Evolutionary conservation across 768 basidiomycete species (phyloP).

Genomic region (Tricholoma matsutake): DNA sequence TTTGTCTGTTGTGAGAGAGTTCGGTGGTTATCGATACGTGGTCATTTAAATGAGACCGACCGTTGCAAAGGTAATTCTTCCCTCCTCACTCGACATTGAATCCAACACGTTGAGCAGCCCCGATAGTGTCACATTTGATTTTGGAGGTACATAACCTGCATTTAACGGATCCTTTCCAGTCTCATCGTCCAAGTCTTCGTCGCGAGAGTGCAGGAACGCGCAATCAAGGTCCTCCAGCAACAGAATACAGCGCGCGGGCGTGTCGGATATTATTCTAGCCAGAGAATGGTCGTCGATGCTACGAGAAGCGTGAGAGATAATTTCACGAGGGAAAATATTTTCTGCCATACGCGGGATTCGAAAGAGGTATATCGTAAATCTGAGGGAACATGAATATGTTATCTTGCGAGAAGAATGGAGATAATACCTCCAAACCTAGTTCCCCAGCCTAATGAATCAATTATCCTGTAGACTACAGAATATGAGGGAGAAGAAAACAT

Average conservation of each 20-base stretch:
- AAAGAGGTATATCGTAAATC: neutral
- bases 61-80: constrained; percentile 61
- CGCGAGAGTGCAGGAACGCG: constrained; percentile 49
- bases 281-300: constrained; percentile 51
- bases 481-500: constrained; percentile 8
- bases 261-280: constrained; percentile 39
- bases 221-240: constrained; percentile 63
- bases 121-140: constrained; percentile 46
- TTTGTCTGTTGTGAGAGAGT: constrained; percentile 39
- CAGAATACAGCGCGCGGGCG: constrained; percentile 51
- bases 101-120: constrained; percentile 59
- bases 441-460: constrained; percentile 45
- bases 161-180: neutral
- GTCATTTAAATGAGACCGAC: constrained; percentile 26
- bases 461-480: constrained; percentile 24
- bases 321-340: neutral
- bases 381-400: constrained; percentile 30
- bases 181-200: constrained; percentile 27
- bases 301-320: constrained; percentile 9
- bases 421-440: constrained; percentile 78
- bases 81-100: constrained; percentile 59
- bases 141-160: constrained; percentile 3
- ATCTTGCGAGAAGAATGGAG: constrained; percentile 43
- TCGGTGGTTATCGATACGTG: neutral
- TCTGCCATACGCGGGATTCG: neutral